phyloP scores from a whole-genome alignment of 176 grass and related monocot genomes.

The Rhynchospora breviuscula region DNA sequence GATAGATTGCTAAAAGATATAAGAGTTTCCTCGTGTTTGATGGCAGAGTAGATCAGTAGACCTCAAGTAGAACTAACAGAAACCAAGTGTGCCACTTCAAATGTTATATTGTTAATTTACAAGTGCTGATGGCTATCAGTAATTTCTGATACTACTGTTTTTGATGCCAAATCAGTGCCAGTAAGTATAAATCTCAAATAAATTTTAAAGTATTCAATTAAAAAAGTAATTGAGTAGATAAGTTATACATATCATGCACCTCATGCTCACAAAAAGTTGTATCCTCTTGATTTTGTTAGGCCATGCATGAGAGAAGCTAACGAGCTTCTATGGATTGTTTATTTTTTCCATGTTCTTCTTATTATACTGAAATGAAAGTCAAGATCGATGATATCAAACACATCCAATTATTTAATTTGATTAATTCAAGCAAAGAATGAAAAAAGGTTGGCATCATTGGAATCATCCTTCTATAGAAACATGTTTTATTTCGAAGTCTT shows the following conservation, averaged over 20 bases:
- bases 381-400: neutral
- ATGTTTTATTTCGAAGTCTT: too few species aligned
- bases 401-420: neutral
- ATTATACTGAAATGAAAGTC: neutral
- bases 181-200: neutral
- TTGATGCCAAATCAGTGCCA: neutral
- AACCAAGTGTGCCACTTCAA: neutral
- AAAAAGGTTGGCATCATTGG: neutral
- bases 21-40: neutral
- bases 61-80: neutral
- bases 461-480: neutral
- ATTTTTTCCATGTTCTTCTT: neutral
- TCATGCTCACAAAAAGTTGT: neutral
- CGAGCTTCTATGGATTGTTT: neutral
- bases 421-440: neutral
- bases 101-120: neutral
- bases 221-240: neutral
- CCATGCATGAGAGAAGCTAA: neutral
- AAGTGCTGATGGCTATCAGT: neutral
- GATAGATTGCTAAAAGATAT: neutral
- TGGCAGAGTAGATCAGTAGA: neutral
- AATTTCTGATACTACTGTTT: neutral
- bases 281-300: neutral
- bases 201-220: neutral
- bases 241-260: neutral